Conservation (phyloP, 352 stramenopile species). For the Globisporangium nagaii region DNA sequence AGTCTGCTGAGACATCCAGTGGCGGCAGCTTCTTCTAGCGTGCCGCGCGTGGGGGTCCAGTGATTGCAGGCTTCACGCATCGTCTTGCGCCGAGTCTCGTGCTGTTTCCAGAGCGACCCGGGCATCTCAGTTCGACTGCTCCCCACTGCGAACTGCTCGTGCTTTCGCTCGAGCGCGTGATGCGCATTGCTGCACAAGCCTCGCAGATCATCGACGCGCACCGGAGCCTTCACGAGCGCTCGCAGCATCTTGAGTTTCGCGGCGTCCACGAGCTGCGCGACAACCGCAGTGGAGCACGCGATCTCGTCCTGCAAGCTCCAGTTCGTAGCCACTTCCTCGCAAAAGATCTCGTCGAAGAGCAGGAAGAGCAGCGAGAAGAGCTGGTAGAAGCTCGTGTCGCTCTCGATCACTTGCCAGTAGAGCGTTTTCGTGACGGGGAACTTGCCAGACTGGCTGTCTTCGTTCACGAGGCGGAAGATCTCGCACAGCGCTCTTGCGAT, state of each 20-base stretch:
- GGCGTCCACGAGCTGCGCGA: constrained; percentile 37
- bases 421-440: constrained; percentile 50
- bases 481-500: constrained; percentile 44
- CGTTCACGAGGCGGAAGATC: constrained; percentile 41
- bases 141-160: not conserved
- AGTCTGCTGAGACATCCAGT: constrained; percentile 1
- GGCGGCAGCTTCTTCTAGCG: no score
- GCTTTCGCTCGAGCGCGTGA: not conserved
- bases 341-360: constrained; percentile 65
- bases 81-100: not conserved
- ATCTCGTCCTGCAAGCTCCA: constrained; percentile 23
- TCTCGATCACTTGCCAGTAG: constrained; percentile 61
- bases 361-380: constrained; percentile 58
- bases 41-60: no score
- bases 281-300: constrained; percentile 27
- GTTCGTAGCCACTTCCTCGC: constrained; percentile 37
- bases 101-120: constrained; percentile 5
- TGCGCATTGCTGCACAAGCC: constrained; percentile 36
- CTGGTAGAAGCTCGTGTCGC: constrained; percentile 43
- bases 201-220: constrained; percentile 33
- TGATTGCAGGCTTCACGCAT: constrained; percentile 1
- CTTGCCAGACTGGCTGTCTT: constrained; percentile 23
- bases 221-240: constrained; percentile 35
- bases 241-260: constrained; percentile 32
- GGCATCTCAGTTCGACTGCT: not conserved